Evolutionary conservation across 2,329 filamentous ascomycete species (phyloP).

Genomic region (Rhinocladiella mackenziei): DNA sequence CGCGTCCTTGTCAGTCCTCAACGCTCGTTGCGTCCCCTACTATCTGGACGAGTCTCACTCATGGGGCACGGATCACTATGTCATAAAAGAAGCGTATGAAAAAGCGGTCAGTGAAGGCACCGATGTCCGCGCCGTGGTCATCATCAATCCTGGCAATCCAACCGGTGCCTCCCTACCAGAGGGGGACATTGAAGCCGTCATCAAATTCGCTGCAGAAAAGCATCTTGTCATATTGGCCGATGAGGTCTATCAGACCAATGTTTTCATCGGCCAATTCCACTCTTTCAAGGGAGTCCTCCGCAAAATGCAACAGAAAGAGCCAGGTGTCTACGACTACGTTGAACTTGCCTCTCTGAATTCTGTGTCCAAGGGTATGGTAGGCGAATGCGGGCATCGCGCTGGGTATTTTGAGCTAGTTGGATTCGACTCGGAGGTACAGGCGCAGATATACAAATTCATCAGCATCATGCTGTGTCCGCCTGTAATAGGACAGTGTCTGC

Average conservation of each 20-base stretch:
- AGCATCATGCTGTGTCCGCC: slow-evolving; percentile 95
- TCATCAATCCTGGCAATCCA: slow-evolving; percentile 98
- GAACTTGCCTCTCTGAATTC: slow-evolving; percentile 92
- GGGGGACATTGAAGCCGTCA: slow-evolving; percentile 75
- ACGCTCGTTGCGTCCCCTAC: slow-evolving; percentile 87
- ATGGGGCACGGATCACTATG: slow-evolving; percentile 84
- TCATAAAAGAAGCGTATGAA: slow-evolving; percentile 68
- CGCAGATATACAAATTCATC: slow-evolving; percentile 97
- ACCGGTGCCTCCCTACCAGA: slow-evolving; percentile 81
- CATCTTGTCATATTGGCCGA: slow-evolving; percentile 87
- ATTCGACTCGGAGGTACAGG: slow-evolving; percentile 79
- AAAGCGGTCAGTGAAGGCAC: slow-evolving; percentile 72
- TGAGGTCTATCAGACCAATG: slow-evolving; percentile 98
- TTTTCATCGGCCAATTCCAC: slow-evolving; percentile 87
- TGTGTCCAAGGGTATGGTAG: slow-evolving; percentile 96
- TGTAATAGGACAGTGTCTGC: slow-evolving; percentile 90
- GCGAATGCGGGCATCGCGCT: slow-evolving; percentile 95
- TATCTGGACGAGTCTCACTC: slow-evolving; percentile 79
- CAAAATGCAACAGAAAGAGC: slow-evolving; percentile 67
- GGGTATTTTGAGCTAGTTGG: slow-evolving; percentile 96
- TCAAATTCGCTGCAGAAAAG: slow-evolving; percentile 81
- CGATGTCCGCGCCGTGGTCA: slow-evolving; percentile 86
- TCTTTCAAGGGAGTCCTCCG: slow-evolving; percentile 91
- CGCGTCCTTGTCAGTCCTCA: slow-evolving; percentile 78
- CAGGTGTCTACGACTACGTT: slow-evolving; percentile 74